Evolutionary conservation across 2,329 filamentous ascomycete species (phyloP).

Genomic region (Cordyceps fumosorosea): DNA sequence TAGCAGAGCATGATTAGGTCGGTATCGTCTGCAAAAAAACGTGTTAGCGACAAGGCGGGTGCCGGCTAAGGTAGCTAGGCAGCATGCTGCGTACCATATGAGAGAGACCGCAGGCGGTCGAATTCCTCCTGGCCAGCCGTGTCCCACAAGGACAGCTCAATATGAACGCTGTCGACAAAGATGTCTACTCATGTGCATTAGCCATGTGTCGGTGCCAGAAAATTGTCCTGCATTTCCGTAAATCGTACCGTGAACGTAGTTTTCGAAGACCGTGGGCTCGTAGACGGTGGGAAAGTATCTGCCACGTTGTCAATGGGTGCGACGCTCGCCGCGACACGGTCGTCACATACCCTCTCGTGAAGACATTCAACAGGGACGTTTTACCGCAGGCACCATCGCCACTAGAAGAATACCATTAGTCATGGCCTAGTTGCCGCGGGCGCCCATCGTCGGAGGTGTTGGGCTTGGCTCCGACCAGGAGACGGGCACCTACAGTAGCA

Average conservation of each 20-base stretch:
- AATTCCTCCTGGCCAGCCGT: conserved; percentile 99
- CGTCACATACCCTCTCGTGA: conserved; percentile 84
- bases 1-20: conserved; percentile 99
- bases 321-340: not conserved
- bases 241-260: conserved; percentile 86
- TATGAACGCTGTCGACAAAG: conserved; percentile 94
- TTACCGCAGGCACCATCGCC: conserved; percentile 96
- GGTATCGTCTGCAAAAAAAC: conserved; percentile 59
- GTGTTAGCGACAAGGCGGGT: not conserved
- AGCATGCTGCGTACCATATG: conserved; percentile 61
- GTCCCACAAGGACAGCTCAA: conserved; percentile 96
- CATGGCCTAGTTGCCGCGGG: not conserved
- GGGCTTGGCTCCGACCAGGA: not conserved
- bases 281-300: conserved; percentile 98
- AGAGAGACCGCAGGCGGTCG: conserved; percentile 88
- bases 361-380: conserved; percentile 94
- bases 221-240: not conserved
- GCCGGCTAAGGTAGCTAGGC: not conserved
- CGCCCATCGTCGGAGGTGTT: not conserved
- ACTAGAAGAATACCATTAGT: conserved; percentile 37
- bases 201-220: conserved; percentile 10
- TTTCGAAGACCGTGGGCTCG: conserved; percentile 97
- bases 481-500: conserved; percentile 60
- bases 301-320: conserved; percentile 12
- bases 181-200: conserved; percentile 57